Conservation (phyloP, 176 grass and related monocot species). For the Triticum monococcum region DNA sequence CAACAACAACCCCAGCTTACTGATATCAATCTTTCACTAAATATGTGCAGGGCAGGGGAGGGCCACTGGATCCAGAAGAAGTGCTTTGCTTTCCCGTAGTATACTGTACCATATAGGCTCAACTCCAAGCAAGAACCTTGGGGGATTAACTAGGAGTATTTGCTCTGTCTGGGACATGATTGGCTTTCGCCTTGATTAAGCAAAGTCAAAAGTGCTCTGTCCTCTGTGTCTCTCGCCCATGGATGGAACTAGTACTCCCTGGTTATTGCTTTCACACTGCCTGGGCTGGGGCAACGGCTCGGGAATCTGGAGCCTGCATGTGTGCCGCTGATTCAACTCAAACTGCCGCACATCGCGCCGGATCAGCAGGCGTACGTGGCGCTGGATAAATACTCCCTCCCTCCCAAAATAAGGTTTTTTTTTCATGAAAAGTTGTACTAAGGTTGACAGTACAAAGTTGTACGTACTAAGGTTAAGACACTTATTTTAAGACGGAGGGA, state of each 20-base stretch:
- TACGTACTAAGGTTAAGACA: too few species aligned
- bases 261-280: background rate
- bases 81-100: background rate
- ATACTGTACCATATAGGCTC: background rate
- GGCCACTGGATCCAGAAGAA: conserved; percentile 1
- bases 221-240: conserved; percentile 11
- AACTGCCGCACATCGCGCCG: conserved; percentile 34
- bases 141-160: conserved; percentile 23
- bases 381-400: background rate
- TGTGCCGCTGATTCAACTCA: background rate
- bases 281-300: background rate
- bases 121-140: background rate
- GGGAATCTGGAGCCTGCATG: conserved; percentile 8
- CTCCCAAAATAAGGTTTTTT: too few species aligned
- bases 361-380: background rate
- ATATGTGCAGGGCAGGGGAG: background rate
- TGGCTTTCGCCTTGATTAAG: conserved; percentile 41
- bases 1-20: background rate
- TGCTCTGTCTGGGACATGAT: conserved; percentile 39
- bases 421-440: too few species aligned
- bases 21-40: background rate
- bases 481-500: too few species aligned
- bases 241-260: background rate
- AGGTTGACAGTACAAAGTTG: too few species aligned
- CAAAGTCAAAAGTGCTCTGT: conserved; percentile 37